These are phyloP conservation scores for Zygosaccharomyces kombuchaensis DNA, from an alignment of 805 yeast species.

Conservation along the genomic window DNA sequence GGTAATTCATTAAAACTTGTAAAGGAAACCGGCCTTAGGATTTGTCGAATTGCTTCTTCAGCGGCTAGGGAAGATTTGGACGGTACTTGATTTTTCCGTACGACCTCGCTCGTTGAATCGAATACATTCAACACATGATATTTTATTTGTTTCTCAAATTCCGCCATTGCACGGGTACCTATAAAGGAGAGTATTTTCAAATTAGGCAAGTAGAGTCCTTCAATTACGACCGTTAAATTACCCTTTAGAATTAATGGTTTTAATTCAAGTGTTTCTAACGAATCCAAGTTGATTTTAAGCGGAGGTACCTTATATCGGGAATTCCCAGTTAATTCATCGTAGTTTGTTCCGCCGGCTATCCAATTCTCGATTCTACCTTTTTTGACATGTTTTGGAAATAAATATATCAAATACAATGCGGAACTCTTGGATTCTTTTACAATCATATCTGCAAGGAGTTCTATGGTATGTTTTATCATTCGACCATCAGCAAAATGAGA, in stretches of 20 bases:
- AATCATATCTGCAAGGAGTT: conserved; percentile 18
- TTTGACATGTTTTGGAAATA: conserved; percentile 25
- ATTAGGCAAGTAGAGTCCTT: conserved; percentile 24
- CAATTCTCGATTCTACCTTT: conserved; percentile 23
- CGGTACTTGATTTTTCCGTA: not conserved
- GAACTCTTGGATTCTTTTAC: conserved; percentile 24
- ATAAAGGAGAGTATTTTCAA: conserved; percentile 7
- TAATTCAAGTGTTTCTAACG: conserved; percentile 19
- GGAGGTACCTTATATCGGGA: conserved; percentile 12
- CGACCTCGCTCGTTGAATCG: conserved; percentile 3
- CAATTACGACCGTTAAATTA: conserved; percentile 15
- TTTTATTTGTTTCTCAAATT: not conserved
- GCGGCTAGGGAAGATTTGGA: not conserved
- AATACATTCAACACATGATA: not conserved
- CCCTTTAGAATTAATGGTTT: conserved; percentile 14
- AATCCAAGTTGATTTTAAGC: conserved; percentile 19
- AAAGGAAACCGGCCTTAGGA: conserved; percentile 20
- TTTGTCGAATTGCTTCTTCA: not conserved
- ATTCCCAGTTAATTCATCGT: not conserved
- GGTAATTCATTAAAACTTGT: conserved; percentile 28
- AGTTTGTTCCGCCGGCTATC: conserved; percentile 16
- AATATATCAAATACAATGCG: conserved; percentile 19
- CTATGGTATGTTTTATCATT: conserved; percentile 16
- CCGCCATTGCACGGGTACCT: not conserved
- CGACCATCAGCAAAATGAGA: conserved; percentile 16